Evolutionary conservation across 768 basidiomycete species (phyloP), one percentile per base, ranked within the genome.

Genomic region (Scleroderma bovista): DNA sequence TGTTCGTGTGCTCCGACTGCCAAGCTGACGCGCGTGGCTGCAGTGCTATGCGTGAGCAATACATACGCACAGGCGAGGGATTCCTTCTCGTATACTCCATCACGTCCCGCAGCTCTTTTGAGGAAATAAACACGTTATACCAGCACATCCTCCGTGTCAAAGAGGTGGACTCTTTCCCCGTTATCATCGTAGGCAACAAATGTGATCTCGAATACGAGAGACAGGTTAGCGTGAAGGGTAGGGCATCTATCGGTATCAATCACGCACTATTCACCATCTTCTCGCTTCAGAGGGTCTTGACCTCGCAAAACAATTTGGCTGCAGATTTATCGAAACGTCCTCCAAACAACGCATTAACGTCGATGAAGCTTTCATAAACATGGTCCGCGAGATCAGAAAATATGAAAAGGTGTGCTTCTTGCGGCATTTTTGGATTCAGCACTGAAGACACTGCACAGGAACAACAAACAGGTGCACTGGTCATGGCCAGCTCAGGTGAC

Each of bases 41-140:
- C 64, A 94, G 92, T 51, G 95, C 95, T 20, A 97, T 98, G 95
- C 86, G 95, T 41, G 95, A 98, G 64, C 95, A 97, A 63, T 98
- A 98, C 74, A 98, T 97, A 93, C 84, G 93, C 46, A 93, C 93
- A 23, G 95, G 95, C 53, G 94, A 98, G 69, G 95, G 94, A 11
- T 98, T 98, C 77, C 80, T 98, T 39, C 83, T 98, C 55, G 93
- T 97, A 50, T 98, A 98, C 70, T 93, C 92, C 46, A 97, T 96
- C 71, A 96, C 95, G 16, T 93, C 93, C 26, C 85, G 94, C 57
- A 88, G 90, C 68, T 95, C 94, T 41, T 98, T 97, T 63, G 93
- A 97, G 69, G 92, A 97, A 78, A 94, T 97, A 62, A 87, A 81
- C 68, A 88, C 84, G 6, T 96, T 98, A 80, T 88, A 93, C 63